Conservation (phyloP, 768 basidiomycete species). For the Kwoniella newhampshirensis region DNA sequence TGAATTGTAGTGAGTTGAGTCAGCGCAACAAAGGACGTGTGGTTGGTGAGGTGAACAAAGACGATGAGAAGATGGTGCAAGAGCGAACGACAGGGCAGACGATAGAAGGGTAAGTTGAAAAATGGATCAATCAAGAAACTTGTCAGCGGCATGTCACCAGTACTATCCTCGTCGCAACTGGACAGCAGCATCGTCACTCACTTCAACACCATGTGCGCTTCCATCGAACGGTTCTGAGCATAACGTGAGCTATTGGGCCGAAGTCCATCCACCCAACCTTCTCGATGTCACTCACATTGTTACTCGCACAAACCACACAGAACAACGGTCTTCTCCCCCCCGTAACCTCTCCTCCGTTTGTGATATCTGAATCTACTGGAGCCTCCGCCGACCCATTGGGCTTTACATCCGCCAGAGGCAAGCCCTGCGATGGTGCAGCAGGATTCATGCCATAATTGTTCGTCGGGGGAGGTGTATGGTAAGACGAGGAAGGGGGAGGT, state of each 20-base stretch:
- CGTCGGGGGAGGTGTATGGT: slow-evolving; percentile 6
- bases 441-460: background rate
- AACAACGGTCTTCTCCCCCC: slow-evolving; percentile 70
- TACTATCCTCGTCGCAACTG: background rate
- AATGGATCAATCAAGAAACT: too few relatives aligned
- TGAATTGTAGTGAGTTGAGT: background rate
- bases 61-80: too few relatives aligned
- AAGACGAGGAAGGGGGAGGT: slow-evolving; percentile 10
- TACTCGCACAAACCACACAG: slow-evolving; percentile 99
- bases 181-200: slow-evolving; percentile 60
- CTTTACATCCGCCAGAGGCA: slow-evolving; percentile 8
- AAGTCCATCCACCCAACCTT: background rate
- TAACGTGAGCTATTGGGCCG: too few relatives aligned
- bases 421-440: background rate
- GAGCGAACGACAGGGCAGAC: background rate
- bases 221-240: slow-evolving; percentile 91
- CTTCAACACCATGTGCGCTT: slow-evolving; percentile 87
- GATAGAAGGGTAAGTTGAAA: too few relatives aligned
- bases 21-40: background rate
- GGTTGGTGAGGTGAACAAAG: too few relatives aligned
- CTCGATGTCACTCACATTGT: slow-evolving; percentile 66
- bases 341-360: slow-evolving; percentile 5
- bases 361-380: background rate
- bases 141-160: background rate
- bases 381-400: slow-evolving; percentile 13